Evolutionary conservation across 208 protist species (phyloP).

Genomic region (Trypanosoma grayi): DNA sequence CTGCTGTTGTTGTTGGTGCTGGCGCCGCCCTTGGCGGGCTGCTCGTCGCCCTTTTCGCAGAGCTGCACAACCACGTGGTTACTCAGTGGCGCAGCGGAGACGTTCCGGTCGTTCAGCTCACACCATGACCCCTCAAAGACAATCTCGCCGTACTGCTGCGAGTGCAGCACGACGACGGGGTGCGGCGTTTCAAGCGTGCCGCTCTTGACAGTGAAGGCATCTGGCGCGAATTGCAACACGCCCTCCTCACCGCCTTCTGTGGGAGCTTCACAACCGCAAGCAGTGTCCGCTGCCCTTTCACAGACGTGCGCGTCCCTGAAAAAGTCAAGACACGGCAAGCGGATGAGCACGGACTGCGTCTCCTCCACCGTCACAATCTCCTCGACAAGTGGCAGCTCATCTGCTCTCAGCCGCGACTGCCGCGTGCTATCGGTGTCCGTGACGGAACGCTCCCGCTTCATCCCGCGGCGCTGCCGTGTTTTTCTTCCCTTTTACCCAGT

Average conservation of each 20-base stretch:
- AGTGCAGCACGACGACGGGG: slow-evolving; percentile 47
- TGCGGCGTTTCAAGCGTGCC: slow-evolving; percentile 46
- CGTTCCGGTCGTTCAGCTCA: slow-evolving; percentile 13
- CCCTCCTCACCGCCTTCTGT: neutral
- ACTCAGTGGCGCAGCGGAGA: neutral
- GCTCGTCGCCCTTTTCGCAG: slow-evolving; percentile 10
- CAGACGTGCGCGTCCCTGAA: slow-evolving; percentile 77
- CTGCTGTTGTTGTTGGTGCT: neutral
- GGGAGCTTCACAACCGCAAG: neutral
- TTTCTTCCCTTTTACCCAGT: too few species aligned
- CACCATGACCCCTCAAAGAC: slow-evolving; percentile 65
- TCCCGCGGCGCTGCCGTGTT: too few species aligned
- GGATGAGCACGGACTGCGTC: slow-evolving; percentile 45
- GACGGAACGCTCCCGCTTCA: slow-evolving; percentile 6
- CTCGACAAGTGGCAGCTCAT: slow-evolving; percentile 26
- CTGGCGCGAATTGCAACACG: slow-evolving; percentile 25
- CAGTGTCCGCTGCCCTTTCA: slow-evolving; percentile 27
- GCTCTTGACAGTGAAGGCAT: slow-evolving; percentile 33
- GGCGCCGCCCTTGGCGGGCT: neutral
- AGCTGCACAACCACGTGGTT: slow-evolving; percentile 52
- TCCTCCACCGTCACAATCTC: slow-evolving; percentile 51
- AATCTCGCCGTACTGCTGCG: slow-evolving; percentile 35
- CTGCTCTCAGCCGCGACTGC: too few species aligned
- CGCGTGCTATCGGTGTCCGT: neutral
- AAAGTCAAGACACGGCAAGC: slow-evolving; percentile 81